Evolutionary conservation across 2,329 filamentous ascomycete genomes (phyloP), one percentile per base, ranked within the genome.

Genomic region (Venturiaceae sp.): DNA sequence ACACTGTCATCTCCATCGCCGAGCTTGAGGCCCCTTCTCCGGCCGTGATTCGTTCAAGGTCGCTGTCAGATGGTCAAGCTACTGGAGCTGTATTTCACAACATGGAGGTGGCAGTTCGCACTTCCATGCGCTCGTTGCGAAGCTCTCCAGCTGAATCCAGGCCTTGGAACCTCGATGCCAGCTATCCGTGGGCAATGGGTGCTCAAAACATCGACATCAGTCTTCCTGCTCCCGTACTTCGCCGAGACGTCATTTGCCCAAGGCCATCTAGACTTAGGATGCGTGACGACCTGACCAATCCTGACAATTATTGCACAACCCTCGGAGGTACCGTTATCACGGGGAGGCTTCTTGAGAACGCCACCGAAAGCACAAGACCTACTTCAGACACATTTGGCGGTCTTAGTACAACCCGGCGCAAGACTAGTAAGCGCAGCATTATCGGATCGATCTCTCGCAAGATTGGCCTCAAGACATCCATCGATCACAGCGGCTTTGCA

Each of bases 101-200:
- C 34, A 39, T 21, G 23, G 37, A 34, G 33, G 19, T 21, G 13
- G 34, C 50, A n/a, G 21, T 47, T n/a, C 64, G 66, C 32, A 60
- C 62, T 54, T 37, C 64, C 30, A 53, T 67, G 14, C 68, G 66
- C 28, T 39, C 13, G 41, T 21, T 56, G 13, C 16, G 23, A 5
- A 26, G 53, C 32, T 58, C 50, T 37, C 28, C 44, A 36, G 33
- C 47, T n/a, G 58, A 60, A 13, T 50, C 36, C 23, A 53, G 60
- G 46, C 61, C 61, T 16, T 64, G 63, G 63, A 63, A 63, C 39
- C 16, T 61, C 19, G 60, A 58, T 32, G 50, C 58, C 28, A 64
- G 59, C 53, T 64, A 64, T 34, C 63, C 63, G 14, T 64, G 62
- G 62, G 56, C 58, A 28, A 58, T 58, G 16, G 57, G 41, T 30